Base-by-base conservation (phyloP, 164 flowering plant genomes). In the Sextonia rubra region DNA sequence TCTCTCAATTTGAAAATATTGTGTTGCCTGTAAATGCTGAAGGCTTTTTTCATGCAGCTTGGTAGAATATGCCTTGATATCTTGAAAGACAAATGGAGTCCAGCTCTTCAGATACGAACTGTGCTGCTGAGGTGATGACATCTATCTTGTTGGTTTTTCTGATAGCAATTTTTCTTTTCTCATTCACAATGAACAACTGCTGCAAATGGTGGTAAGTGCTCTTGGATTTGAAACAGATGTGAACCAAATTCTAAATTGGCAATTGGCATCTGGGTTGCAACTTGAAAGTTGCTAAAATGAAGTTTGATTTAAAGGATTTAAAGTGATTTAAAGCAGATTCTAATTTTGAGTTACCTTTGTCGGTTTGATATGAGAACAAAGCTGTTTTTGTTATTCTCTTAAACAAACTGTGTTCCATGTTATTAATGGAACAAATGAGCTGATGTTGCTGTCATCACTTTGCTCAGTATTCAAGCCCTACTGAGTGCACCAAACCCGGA, bases 31-130 rank as follows among this genome's bases (percentile, higher is more conserved):
- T 66, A 6, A 73, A 60, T 7, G 27, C 18, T 23, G 26, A 15
- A 15, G 15, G 29, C 55, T 73, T 72, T 30, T 4, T 72, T 68
- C 12, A 47, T 87, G 82, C 79, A 94, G 98, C 97, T 94, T 79
- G 98, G 98, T 75, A 87, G 98, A 78, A 94, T 94, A 79, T 94
- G 98, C 78, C 95, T 94, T 44, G 98, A 94, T 77, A 94, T 94
- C 76, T 88, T 94, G 60, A 94, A 94, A 80, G 97, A 94, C 82
- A 94, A 94, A 74, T 94, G 98, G 98, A 94, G 98, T 77, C 97
- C 98, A 55, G 98, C 97, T 64, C 97, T 94, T 64, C 98, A 94
- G 83, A 94, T 94, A 29, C 86, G 98, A 71, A 94, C 98, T 23
- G 98, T 94, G 52, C 86, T 94, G 60, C 82, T 94, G 79, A 94